These are phyloP conservation scores for Tylopilus sp. DNA, from an alignment of 1,284 basidiomycete genomes.

Conservation along the genomic window DNA sequence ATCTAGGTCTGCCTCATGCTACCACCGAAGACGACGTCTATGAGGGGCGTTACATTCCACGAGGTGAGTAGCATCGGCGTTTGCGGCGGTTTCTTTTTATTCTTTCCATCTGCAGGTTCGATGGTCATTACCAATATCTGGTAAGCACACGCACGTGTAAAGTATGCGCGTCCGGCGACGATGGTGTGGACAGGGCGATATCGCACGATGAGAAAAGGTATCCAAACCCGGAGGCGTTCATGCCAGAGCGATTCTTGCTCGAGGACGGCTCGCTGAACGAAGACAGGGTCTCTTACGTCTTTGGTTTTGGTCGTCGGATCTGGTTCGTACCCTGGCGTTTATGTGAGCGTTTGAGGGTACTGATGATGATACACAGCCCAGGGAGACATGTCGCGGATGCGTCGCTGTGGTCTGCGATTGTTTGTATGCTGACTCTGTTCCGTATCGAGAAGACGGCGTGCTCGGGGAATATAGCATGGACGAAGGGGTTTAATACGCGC, in stretches of 20 bases:
- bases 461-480: slow-evolving; percentile 17
- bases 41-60: no score
- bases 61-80: no score
- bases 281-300: slow-evolving; percentile 13
- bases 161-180: no score
- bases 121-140: no score
- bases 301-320: slow-evolving; percentile 29
- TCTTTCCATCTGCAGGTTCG: no score
- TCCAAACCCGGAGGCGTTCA: slow-evolving; percentile 16
- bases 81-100: no score
- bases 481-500: slow-evolving; percentile 12
- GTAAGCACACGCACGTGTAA: no score
- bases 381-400: slow-evolving; percentile 28
- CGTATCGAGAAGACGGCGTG: slow-evolving; percentile 16
- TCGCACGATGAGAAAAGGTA: slow-evolving; percentile 22
- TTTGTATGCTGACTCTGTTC: slow-evolving; percentile 16
- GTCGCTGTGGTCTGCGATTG: slow-evolving; percentile 28
- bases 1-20: no score
- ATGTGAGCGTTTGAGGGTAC: not conserved
- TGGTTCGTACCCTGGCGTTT: slow-evolving; percentile 6
- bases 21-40: no score
- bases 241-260: slow-evolving; percentile 24
- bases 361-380: no score
- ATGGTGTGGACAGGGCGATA: no score
- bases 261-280: slow-evolving; percentile 18